Evolutionary conservation across 1,284 basidiomycete species (phyloP), one percentile per base, ranked within the genome.

Genomic region (Naganishia albida): DNA sequence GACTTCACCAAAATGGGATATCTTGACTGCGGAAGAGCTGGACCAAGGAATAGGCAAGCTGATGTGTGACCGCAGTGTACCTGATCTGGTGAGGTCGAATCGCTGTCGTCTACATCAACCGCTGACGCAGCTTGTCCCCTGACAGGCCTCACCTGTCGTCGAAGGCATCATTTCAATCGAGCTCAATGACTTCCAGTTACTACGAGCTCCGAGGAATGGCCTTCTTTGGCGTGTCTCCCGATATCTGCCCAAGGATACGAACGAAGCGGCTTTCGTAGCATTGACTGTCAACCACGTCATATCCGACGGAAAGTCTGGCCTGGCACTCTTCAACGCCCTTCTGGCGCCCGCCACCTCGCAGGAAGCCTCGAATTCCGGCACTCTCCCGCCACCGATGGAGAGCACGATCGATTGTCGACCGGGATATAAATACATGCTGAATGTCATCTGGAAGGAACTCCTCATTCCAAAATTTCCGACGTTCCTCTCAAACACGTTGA

Each of bases 381-480:
- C 42, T 3, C 50, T 60, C 15, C 56, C 56, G 3, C 56, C 44
- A 25, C 13, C 56, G 2, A 12, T 60, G 34, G 56, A 60, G 20
- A 60, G 30, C 44, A 60, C 56, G 13, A 15, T 60, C 34, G 56
- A 60, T 16, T 49, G 46, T 20, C 43, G 46, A 26, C 56, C 56
- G 18, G 46, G 56, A 16, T 60, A 60, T 26, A 26, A 23, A 25
- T 60, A 44, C 46, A 60, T 76, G 2, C 56, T 74, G 0, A 71
- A 72, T 12, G 62, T 75, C 44, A 64, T 73, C 6, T 72, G 68
- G 44, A 69, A 69, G 26, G 71, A 72, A 52, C 64, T 76, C 7
- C 23, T 78, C 39, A 51, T 76, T 18, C 74, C 75, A 2, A 69
- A 65, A 23, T 52, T 76, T 3, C 77, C 77, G 1, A 2, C 23